These are phyloP conservation scores for Epichloe brachyelytri DNA, from an alignment of 2,329 filamentous ascomycete genomes.

Conservation along the genomic window DNA sequence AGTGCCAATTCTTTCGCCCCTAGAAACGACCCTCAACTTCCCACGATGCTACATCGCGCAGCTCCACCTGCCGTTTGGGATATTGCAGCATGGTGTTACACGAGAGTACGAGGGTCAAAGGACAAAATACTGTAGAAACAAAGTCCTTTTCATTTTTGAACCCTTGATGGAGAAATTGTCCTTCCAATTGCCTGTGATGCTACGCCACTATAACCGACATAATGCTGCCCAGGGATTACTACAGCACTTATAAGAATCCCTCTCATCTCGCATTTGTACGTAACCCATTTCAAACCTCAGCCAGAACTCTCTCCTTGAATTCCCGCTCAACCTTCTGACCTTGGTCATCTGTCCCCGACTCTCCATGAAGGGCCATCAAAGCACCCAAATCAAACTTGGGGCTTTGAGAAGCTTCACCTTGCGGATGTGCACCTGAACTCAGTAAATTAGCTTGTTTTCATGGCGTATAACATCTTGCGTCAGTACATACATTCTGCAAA, in stretches of 20 bases:
- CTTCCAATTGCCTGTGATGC: slow-evolving; percentile 28
- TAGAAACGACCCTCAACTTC: no score
- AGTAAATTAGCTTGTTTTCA: background rate
- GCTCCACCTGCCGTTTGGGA: no score
- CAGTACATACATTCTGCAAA: slow-evolving; percentile 76
- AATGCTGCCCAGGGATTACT: slow-evolving; percentile 23
- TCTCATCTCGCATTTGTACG: slow-evolving; percentile 18
- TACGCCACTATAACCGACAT: slow-evolving; percentile 32
- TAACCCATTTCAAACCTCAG: slow-evolving; percentile 62
- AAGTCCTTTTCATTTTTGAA: slow-evolving; percentile 20
- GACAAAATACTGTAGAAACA: slow-evolving; percentile 9
- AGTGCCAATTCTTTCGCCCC: no score
- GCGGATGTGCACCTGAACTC: slow-evolving; percentile 86
- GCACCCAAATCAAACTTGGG: slow-evolving; percentile 97
- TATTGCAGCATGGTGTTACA: no score
- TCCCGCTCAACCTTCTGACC: slow-evolving; percentile 98
- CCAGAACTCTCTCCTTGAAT: slow-evolving; percentile 97
- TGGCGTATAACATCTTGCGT: background rate
- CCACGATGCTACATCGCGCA: no score
- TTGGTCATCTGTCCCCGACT: slow-evolving; percentile 89
- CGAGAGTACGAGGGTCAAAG: no score
- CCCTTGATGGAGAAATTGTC: slow-evolving; percentile 26
- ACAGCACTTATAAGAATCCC: slow-evolving; percentile 20
- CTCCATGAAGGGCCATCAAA: slow-evolving; percentile 92
- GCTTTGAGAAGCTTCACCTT: slow-evolving; percentile 99